phyloP scores from a whole-genome alignment of 2,329 filamentous ascomycete species.

The Penicillium olsonii region DNA sequence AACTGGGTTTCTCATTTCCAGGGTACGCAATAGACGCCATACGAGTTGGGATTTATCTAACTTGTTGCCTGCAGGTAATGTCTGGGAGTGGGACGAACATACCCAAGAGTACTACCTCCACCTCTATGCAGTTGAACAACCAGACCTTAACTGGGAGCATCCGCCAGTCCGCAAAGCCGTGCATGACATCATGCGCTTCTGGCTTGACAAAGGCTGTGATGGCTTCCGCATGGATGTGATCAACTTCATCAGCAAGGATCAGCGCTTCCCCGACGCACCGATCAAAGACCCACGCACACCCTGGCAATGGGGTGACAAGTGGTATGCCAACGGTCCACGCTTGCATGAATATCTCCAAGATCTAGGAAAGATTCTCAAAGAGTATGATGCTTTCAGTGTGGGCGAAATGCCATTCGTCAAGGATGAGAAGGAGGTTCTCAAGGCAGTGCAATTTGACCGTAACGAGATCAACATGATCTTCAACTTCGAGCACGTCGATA shows the following conservation, averaged over 20 bases:
- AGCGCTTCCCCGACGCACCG: constrained; percentile 52
- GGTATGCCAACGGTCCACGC: constrained; percentile 59
- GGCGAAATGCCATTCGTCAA: constrained; percentile 61
- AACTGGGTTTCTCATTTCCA: constrained; percentile 64
- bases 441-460: constrained; percentile 57
- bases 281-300: constrained; percentile 28
- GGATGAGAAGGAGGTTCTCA: constrained; percentile 53
- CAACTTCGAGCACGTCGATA: constrained; percentile 68
- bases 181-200: constrained; percentile 74
- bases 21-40: constrained; percentile 20
- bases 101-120: constrained; percentile 76
- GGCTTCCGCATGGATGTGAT: constrained; percentile 76
- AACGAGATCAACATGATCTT: constrained; percentile 72
- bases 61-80: constrained; percentile 34
- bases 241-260: constrained; percentile 69
- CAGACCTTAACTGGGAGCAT: constrained; percentile 85
- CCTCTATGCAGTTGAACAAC: constrained; percentile 73
- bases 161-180: constrained; percentile 67
- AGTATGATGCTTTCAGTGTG: constrained; percentile 61
- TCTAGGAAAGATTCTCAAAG: constrained; percentile 54
- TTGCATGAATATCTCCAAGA: constrained; percentile 60
- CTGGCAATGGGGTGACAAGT: constrained; percentile 40
- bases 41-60: constrained; percentile 25
- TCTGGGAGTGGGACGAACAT: constrained; percentile 65
- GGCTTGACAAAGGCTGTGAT: constrained; percentile 72